These are phyloP conservation scores for Clathrus columnatus DNA, from an alignment of 768 basidiomycete species.

Conservation along the genomic window DNA sequence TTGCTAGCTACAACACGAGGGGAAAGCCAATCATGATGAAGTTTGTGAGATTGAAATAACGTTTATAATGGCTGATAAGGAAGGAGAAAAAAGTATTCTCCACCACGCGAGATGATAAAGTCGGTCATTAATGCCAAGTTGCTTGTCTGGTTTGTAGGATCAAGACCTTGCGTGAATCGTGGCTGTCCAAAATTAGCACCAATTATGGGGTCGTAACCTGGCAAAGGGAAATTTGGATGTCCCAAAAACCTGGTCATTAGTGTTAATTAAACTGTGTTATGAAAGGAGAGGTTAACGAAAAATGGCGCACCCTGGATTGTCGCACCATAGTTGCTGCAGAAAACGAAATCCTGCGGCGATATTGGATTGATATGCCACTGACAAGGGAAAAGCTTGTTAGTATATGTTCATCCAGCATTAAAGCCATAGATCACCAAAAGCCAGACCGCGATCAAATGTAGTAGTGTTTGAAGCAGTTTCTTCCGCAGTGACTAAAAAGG, in stretches of 20 bases:
- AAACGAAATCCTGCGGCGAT: slow-evolving; percentile 26
- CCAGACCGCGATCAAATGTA: slow-evolving; percentile 36
- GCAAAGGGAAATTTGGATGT: slow-evolving; percentile 9
- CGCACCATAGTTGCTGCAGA: slow-evolving; percentile 23
- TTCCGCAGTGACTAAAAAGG: slow-evolving; percentile 27
- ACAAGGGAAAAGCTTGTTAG: slow-evolving; percentile 7
- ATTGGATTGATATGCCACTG: slow-evolving; percentile 25
- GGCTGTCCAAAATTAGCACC: slow-evolving; percentile 18
- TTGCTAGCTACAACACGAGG: no score
- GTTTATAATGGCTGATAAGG: slow-evolving; percentile 32
- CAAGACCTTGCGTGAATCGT: slow-evolving; percentile 3
- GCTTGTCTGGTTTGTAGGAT: background rate
- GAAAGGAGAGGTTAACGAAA: slow-evolving; percentile 16
- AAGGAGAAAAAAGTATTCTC: slow-evolving; percentile 48
- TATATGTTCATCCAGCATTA: background rate
- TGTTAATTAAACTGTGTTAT: slow-evolving; percentile 9
- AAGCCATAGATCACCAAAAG: slow-evolving; percentile 24
- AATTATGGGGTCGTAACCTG: slow-evolving; percentile 41
- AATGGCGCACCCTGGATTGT: slow-evolving; percentile 21
- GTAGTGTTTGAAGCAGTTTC: slow-evolving; percentile 33
- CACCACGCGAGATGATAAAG: slow-evolving; percentile 38
- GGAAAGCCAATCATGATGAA: no score
- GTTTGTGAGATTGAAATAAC: no score
- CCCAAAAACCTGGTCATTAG: background rate
- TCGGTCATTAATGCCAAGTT: slow-evolving; percentile 14